Percentiles rank a stretch among this genome's conserved stretches.
Conservation (phyloP, 139 green algal genomes). For the Deuterostichococcus epilithicus region DNA sequence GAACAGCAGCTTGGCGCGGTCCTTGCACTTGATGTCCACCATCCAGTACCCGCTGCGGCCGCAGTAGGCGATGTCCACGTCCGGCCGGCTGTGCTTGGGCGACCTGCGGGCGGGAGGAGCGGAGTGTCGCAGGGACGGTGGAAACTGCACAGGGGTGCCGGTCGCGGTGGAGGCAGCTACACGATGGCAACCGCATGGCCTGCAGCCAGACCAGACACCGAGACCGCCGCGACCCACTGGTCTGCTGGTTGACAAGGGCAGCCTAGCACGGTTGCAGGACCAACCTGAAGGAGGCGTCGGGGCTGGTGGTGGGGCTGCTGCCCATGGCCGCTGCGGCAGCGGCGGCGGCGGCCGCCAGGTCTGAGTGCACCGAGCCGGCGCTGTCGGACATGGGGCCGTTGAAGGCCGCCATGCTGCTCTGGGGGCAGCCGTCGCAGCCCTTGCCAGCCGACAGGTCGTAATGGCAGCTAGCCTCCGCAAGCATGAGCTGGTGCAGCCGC, state of each 20-base stretch:
- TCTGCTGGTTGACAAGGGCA: no score
- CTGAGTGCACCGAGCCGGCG: not conserved
- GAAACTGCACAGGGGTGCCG: not conserved
- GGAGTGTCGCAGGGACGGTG: not conserved
- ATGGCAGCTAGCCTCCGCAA: conserved; percentile 55
- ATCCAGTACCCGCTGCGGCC: conserved; percentile 75
- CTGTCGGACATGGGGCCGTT: no score
- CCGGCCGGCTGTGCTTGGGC: conserved; percentile 43
- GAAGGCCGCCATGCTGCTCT: no score
- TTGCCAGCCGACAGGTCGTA: conserved; percentile 2
- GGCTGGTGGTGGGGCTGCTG: conserved; percentile 3
- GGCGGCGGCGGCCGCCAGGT: not conserved
- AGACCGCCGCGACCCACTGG: no score
- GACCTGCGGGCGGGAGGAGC: conserved; percentile 16
- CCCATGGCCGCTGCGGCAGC: no score
- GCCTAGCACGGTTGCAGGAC: no score
- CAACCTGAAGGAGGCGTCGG: not conserved
- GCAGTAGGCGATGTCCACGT: conserved; percentile 64
- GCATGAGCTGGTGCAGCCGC: conserved; percentile 86
- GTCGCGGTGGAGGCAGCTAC: no score
- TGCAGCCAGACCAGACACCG: no score
- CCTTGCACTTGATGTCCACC: conserved; percentile 77
- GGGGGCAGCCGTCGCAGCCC: no score
- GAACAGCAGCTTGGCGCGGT: conserved; percentile 87
- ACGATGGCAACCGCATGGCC: no score